Evolutionary conservation across 1,284 basidiomycete genomes (phyloP).

Genomic region (Naganishia cerealis): DNA sequence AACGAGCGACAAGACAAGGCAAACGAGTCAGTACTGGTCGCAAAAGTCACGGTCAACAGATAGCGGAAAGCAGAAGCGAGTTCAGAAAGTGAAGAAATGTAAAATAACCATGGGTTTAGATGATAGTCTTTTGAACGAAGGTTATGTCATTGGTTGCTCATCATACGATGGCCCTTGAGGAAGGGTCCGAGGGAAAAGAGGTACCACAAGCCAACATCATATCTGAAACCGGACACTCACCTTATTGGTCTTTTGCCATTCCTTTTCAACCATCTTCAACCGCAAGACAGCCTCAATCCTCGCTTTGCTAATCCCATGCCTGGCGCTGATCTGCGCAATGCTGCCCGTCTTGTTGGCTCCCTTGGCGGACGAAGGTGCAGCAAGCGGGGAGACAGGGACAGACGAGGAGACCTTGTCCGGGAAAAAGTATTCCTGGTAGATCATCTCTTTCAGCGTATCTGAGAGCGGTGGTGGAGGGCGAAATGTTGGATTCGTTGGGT

Average conservation of each 20-base stretch:
- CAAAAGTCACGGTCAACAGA: background rate
- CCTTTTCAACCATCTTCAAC: slow-evolving; percentile 50
- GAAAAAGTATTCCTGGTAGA: slow-evolving; percentile 38
- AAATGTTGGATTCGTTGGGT: slow-evolving; percentile 50
- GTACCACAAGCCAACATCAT: slow-evolving; percentile 1
- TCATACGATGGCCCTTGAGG: slow-evolving; percentile 38
- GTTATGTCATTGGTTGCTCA: slow-evolving; percentile 54
- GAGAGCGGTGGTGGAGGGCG: slow-evolving; percentile 51
- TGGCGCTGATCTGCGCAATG: slow-evolving; percentile 42
- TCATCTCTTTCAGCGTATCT: slow-evolving; percentile 44
- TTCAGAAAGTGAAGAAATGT: slow-evolving; percentile 56
- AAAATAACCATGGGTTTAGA: slow-evolving; percentile 48
- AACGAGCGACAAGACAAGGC: slow-evolving; percentile 19
- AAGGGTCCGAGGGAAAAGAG: background rate
- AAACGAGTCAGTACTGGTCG: slow-evolving; percentile 34
- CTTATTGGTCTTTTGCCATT: slow-evolving; percentile 44
- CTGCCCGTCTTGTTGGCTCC: slow-evolving; percentile 36
- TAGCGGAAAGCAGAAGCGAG: slow-evolving; percentile 14
- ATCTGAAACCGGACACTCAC: slow-evolving; percentile 39
- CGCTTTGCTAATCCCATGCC: slow-evolving; percentile 49
- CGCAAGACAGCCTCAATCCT: slow-evolving; percentile 50
- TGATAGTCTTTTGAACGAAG: slow-evolving; percentile 52
- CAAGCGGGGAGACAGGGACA: slow-evolving; percentile 9
- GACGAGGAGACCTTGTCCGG: slow-evolving; percentile 12
- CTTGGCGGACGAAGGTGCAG: background rate